Conservation (phyloP, 768 basidiomycete species). For the Boletus vermiculosoides region DNA sequence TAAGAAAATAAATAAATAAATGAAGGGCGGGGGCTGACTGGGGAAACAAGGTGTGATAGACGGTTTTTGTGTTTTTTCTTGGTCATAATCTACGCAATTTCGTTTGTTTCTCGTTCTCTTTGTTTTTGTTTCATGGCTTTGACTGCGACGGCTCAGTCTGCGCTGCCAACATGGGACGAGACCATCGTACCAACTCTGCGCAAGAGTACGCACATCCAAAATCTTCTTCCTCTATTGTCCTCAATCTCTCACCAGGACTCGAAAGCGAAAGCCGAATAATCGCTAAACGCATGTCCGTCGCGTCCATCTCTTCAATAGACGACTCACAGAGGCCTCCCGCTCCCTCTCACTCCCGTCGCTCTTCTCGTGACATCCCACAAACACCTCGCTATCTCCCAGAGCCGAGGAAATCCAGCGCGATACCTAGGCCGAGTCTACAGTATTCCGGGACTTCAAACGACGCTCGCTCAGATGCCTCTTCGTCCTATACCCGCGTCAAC, state of each 20-base stretch:
- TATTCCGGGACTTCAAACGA: constrained; percentile 34
- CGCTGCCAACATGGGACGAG: constrained; percentile 70
- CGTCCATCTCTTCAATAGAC: constrained; percentile 60
- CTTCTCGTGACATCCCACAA: constrained; percentile 21
- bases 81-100: background rate
- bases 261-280: constrained; percentile 79
- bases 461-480: constrained; percentile 21
- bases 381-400: constrained; percentile 25
- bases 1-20: constrained; percentile 4
- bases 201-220: constrained; percentile 53
- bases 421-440: constrained; percentile 47
- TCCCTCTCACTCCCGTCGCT: constrained; percentile 19
- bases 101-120: background rate
- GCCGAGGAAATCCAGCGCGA: constrained; percentile 41
- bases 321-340: constrained; percentile 33
- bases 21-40: constrained; percentile 1
- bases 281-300: constrained; percentile 71
- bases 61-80: background rate
- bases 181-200: constrained; percentile 78
- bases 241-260: constrained; percentile 50
- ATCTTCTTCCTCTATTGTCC: background rate
- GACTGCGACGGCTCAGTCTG: constrained; percentile 39
- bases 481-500: constrained; percentile 26
- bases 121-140: constrained; percentile 38
- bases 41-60: too few species aligned